Base-by-base conservation (phyloP, 768 basidiomycete genomes). In the Trametes punicea region DNA sequence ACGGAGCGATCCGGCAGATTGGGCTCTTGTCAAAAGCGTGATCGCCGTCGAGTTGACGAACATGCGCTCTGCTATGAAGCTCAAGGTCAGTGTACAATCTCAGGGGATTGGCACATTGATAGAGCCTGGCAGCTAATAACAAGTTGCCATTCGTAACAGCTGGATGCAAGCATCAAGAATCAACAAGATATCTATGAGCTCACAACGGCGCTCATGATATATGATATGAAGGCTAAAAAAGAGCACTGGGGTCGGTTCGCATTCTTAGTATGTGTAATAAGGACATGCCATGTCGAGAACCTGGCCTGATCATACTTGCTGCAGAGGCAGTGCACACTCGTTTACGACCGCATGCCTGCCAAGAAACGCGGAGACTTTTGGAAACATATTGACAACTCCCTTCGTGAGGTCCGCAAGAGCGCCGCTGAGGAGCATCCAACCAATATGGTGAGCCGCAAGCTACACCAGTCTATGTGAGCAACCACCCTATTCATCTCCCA, bases 221-320 rank as follows among this genome's bases (percentile, higher is more conserved):
- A 55, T 18, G 53, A 49, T 1, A 49, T 59, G 23, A 34, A 31
- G 20, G n/a, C 58, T 1, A 41, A 33, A 26, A 42, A 21, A 9
- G 46, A 47, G 25, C 58, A 59, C 25, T 60, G 39, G 44, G 57
- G 47, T 1, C 51, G 57, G 5, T 47, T 59, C n/a, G 51, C 57
- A 33, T 59, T 59, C 26, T 30, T 55, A 31, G 48, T 51, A 36
- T n/a, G 58, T 31, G 26, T 3, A 26, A 2, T 25, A 15, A 23
- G 13, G n/a, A n/a, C n/a, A n/a, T n/a, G n/a, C 23, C 20, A 44
- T 23, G 6, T 11, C 10, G 11, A 31, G 30, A 31, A 31, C 30
- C 30, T 13, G 30, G 13, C 30, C 30, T 31, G 30, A 31, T 31
- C 13, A 13, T 13, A 31, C 34, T 47, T 33, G 29, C 20, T 13